Percentiles rank a stretch among this genome's conserved stretches.
These are phyloP conservation scores for Ceratocystis variospora DNA, from an alignment of 2,329 filamentous ascomycete species.

Conservation along the genomic window DNA sequence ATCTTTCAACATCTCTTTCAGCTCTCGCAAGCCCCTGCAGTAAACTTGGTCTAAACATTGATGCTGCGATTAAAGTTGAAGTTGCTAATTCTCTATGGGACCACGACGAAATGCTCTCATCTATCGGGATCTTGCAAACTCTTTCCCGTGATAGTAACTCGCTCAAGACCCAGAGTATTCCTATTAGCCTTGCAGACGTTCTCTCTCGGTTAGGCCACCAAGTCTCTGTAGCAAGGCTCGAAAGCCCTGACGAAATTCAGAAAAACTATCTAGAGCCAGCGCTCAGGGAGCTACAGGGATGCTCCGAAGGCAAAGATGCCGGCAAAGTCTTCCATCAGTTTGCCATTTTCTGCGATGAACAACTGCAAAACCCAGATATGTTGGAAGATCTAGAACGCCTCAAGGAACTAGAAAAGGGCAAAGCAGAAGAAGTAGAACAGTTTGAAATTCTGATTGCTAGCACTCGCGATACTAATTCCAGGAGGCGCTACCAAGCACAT, in stretches of 20 bases:
- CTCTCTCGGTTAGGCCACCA: constrained; percentile 80
- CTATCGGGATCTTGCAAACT: constrained; percentile 74
- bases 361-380: constrained; percentile 74
- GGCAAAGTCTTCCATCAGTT: constrained; percentile 90
- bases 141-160: constrained; percentile 40
- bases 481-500: constrained; percentile 44
- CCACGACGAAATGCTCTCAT: constrained; percentile 75
- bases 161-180: constrained; percentile 54
- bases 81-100: constrained; percentile 87
- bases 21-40: constrained; percentile 59
- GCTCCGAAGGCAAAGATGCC: constrained; percentile 54
- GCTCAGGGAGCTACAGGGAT: constrained; percentile 62
- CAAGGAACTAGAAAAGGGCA: constrained; percentile 45
- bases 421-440: constrained; percentile 62
- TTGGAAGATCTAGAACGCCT: constrained; percentile 74
- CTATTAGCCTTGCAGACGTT: constrained; percentile 61
- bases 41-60: constrained; percentile 58
- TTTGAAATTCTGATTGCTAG: constrained; percentile 43
- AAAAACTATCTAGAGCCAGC: constrained; percentile 74
- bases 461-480: constrained; percentile 37
- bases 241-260: constrained; percentile 83
- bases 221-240: constrained; percentile 75
- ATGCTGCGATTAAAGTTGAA: constrained; percentile 65
- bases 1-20: constrained; percentile 69
- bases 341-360: constrained; percentile 86